Evolutionary conservation across 192 early-diverging fungal genomes (phyloP).

Genomic region (Anaeromyces robustus): DNA sequence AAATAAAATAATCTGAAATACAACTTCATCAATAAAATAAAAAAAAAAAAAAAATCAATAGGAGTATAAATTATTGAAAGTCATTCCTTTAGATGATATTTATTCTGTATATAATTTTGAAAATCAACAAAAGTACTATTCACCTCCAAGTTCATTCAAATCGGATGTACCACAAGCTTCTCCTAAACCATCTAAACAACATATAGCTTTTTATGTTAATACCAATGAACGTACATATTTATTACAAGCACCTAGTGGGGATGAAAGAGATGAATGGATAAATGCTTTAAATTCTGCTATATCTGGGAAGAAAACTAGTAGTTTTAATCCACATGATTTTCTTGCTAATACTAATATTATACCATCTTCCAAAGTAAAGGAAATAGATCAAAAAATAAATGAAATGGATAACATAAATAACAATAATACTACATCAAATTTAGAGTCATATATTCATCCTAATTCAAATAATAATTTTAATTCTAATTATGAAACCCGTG

Average conservation of each 20-base stretch:
- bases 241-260: conserved; percentile 33
- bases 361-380: neutral
- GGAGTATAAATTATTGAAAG: neutral
- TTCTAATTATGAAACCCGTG: neutral
- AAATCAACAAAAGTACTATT: neutral
- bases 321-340: neutral
- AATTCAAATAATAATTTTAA: neutral
- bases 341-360: neutral
- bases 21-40: too few relatives aligned
- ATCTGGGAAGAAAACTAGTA: neutral
- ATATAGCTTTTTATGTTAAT: conserved; percentile 55
- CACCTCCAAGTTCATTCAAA: neutral
- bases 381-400: neutral
- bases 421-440: neutral
- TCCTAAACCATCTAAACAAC: neutral
- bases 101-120: neutral
- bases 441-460: too few relatives aligned
- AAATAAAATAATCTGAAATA: too few relatives aligned
- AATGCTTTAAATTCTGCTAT: neutral
- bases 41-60: neutral
- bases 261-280: conserved; percentile 52
- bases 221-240: conserved; percentile 57
- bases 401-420: neutral
- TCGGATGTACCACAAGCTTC: neutral
- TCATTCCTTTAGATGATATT: neutral